These are phyloP conservation scores for Hordeum marinum DNA, from an alignment of 176 grass and related monocot species.

Conservation along the genomic window DNA sequence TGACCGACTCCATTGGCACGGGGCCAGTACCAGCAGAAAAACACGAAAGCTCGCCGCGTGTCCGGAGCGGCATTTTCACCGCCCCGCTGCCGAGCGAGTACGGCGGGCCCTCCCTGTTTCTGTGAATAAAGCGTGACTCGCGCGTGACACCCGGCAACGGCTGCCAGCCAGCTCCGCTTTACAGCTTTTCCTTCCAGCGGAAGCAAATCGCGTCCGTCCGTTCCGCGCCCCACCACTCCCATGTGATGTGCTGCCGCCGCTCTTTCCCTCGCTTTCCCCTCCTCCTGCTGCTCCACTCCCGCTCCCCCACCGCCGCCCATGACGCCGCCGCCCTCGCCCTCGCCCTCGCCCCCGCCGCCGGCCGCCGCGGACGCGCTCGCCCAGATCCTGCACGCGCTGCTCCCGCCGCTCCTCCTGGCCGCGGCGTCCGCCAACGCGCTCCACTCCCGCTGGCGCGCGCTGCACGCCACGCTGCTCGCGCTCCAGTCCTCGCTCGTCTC, in stretches of 20 bases:
- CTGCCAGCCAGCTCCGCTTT: conserved; percentile 30
- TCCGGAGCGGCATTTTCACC: background rate
- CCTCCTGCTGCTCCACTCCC: background rate
- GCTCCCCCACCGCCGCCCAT: conserved; percentile 6
- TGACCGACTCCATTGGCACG: no score
- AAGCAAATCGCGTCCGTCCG: conserved; percentile 50
- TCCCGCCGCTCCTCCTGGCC: conserved; percentile 48
- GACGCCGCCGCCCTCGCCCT: conserved; percentile 20
- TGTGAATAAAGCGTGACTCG: background rate
- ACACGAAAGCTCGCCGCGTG: background rate
- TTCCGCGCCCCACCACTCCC: background rate
- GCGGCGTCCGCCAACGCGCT: conserved; percentile 56
- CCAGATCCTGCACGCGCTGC: conserved; percentile 51
- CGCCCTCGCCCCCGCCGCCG: background rate
- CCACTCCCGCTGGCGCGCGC: conserved; percentile 57
- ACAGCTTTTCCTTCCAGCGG: conserved; percentile 42
- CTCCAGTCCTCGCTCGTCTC: conserved; percentile 49
- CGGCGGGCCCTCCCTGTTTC: background rate
- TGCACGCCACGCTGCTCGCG: conserved; percentile 50
- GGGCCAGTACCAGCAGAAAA: background rate
- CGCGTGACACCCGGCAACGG: background rate
- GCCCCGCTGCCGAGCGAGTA: background rate
- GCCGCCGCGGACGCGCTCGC: conserved; percentile 40
- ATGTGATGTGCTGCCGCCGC: conserved; percentile 17
- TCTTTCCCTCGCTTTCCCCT: conserved; percentile 36